Evolutionary conservation across 2,329 filamentous ascomycete species (phyloP), one percentile per base, ranked within the genome.

Genomic region (Uncinocarpus reesii): DNA sequence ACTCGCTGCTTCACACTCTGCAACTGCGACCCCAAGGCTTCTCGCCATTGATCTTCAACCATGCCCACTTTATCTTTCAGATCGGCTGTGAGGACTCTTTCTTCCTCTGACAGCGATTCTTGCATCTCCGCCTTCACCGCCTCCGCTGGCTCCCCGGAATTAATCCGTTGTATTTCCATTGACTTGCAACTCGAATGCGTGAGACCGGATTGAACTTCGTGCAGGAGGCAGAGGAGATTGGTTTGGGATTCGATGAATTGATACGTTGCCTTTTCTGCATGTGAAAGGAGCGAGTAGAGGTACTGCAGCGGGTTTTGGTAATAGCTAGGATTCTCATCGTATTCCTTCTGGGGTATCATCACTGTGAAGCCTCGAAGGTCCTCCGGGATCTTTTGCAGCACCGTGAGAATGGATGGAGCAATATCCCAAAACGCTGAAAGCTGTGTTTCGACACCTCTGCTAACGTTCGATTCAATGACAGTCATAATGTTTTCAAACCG

Each of bases 371-470:
- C 69, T 2, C 61, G 57, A 21, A 77, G 62, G 20, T 67, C 57
- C 1, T 67, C 62, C 0, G 88, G 89, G 18, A 95, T 81, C 58
- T 84, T 84, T 51, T 94, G 85, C 8, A 94, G 76, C 40, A 96
- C 72, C 13, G 81, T 76, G 21, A 83, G 75, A 0, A 98, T 75
- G 2, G 82, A 80, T 2, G 92, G 92, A 1, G 89, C 90, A 58
- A 96, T 94, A 61, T 98, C 92, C 92, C 92, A 98, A 64, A 96
- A 98, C 0, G 90, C 89, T 7, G 84, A 89, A 2, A 95, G 76
- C 66, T 96, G 92, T 48, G 87, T 79, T 62, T 95, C 88, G 8
- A 96, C 87, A 13, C 90, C 92, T 7, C 86, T 81, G 16, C 81
- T 80, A 18, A 95, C 89, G 48, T 92, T 92, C 57, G 81, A 76